Percentiles rank a stretch among this genome's conserved stretches.
Evolutionary conservation across 75 land plant genomes (phyloP).

Genomic region (Azolla pinnata): DNA sequence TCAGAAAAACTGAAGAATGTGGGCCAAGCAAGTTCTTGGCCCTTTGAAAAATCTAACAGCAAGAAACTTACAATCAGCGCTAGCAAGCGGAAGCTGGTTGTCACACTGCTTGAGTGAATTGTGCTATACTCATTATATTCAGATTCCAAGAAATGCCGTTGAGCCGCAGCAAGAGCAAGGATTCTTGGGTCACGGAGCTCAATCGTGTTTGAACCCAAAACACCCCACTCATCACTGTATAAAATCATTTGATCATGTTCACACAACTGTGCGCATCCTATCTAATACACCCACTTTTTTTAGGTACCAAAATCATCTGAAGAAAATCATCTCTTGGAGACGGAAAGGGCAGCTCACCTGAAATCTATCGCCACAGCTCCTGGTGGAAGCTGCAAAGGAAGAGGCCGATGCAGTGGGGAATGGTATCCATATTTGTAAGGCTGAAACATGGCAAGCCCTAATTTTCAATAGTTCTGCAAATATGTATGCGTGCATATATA

Average conservation of each 20-base stretch:
- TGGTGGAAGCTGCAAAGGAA: neutral
- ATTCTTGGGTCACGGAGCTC: slow-evolving; percentile 57
- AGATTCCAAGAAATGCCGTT: slow-evolving; percentile 57
- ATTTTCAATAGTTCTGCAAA: neutral
- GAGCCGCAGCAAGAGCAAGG: slow-evolving; percentile 71
- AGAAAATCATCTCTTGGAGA: neutral
- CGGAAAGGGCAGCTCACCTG: neutral
- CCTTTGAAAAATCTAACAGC: no score
- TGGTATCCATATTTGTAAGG: slow-evolving; percentile 1
- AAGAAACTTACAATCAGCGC: slow-evolving; percentile 59
- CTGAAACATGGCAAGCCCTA: neutral
- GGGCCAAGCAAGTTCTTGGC: no score
- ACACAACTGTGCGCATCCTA: no score
- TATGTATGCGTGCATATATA: neutral
- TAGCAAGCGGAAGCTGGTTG: slow-evolving; percentile 70
- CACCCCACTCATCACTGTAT: slow-evolving; percentile 29
- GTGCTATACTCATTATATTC: slow-evolving; percentile 78
- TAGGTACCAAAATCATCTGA: no score
- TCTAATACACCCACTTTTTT: no score
- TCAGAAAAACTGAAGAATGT: no score
- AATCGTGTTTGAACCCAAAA: slow-evolving; percentile 21
- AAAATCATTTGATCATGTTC: no score
- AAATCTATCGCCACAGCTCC: neutral
- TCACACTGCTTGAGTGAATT: slow-evolving; percentile 56
- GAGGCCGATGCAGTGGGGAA: neutral